A percentile compares a stretch with the other conserved stretches of the same genome.
These are phyloP conservation scores for Hibiscus tridactylites DNA, from an alignment of 345 rosid genomes.

Conservation along the genomic window DNA sequence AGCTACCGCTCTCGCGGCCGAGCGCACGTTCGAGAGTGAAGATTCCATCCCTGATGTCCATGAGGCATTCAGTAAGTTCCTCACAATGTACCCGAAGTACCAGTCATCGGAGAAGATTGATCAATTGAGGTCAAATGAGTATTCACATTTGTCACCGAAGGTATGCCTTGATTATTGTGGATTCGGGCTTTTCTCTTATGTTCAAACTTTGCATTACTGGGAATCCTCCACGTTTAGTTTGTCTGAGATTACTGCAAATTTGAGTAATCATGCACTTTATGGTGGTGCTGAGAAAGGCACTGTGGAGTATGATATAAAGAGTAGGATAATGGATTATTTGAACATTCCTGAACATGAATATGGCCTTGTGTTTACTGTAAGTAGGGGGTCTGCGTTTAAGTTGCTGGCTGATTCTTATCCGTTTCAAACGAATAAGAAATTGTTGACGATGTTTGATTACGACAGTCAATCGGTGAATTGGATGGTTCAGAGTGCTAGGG, in stretches of 20 bases:
- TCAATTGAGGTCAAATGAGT: constrained; percentile 66
- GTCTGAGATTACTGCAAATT: constrained; percentile 89
- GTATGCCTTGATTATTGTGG: constrained; percentile 99
- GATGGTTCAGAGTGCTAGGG: constrained; percentile 97
- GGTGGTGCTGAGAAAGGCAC: constrained; percentile 93
- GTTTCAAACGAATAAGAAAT: constrained; percentile 84
- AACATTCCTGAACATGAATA: constrained; percentile 95
- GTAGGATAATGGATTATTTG: constrained; percentile 89
- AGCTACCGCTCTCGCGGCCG: constrained; percentile 86
- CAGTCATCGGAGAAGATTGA: constrained; percentile 79
- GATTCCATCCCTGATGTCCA: constrained; percentile 56
- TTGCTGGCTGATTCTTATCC: constrained; percentile 94
- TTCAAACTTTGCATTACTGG: constrained; percentile 90
- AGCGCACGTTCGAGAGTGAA: constrained; percentile 56
- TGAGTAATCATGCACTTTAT: constrained; percentile 87
- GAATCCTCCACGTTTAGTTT: constrained; percentile 96
- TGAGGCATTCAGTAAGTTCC: constrained; percentile 64
- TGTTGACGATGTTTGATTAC: constrained; percentile 95
- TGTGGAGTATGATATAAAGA: constrained; percentile 81
- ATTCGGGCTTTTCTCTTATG: constrained; percentile 85
- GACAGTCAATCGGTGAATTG: constrained; percentile 95
- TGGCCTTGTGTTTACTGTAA: constrained; percentile 98
- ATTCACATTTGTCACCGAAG: constrained; percentile 74
- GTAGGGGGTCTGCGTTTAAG: constrained; percentile 98
- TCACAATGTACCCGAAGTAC: constrained; percentile 85